These are phyloP conservation scores for Naumovozyma baii DNA, from an alignment of 805 yeast species.

Conservation along the genomic window DNA sequence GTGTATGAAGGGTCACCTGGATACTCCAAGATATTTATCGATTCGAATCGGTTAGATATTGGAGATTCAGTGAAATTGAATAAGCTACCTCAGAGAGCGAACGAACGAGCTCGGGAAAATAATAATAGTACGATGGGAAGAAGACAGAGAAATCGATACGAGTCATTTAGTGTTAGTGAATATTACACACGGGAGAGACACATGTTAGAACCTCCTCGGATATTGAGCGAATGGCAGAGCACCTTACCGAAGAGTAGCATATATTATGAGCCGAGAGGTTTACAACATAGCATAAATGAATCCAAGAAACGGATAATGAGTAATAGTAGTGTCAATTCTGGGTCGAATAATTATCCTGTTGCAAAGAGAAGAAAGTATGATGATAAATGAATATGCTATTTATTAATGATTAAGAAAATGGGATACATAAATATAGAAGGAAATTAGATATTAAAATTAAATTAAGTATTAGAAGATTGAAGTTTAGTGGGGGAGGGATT, in stretches of 20 bases:
- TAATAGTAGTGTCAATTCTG: not conserved
- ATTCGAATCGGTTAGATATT: constrained; percentile 20
- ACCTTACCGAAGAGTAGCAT: not conserved
- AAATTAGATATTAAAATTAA: too few species aligned
- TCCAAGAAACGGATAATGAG: not conserved
- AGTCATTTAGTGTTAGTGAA: not conserved
- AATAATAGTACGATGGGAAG: not conserved
- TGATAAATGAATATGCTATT: not conserved
- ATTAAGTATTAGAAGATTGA: too few species aligned
- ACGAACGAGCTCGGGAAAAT: constrained; percentile 3
- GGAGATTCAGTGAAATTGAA: constrained; percentile 18
- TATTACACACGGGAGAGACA: too few species aligned
- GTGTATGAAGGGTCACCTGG: constrained; percentile 28
- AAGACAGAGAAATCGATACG: not conserved
- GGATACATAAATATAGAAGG: too few species aligned
- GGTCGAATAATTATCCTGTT: not conserved
- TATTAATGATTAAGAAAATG: not conserved
- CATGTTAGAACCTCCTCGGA: not conserved
- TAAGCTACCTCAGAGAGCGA: constrained; percentile 25
- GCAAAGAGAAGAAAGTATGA: not conserved
- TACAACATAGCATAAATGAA: not conserved
- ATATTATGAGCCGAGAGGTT: not conserved
- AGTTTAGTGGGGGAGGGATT: too few species aligned
- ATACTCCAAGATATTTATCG: constrained; percentile 21
- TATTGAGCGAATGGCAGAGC: not conserved